These are phyloP conservation scores for Hordeum pubiflorum DNA, from an alignment of 202 grass and related monocot genomes.

Conservation along the genomic window DNA sequence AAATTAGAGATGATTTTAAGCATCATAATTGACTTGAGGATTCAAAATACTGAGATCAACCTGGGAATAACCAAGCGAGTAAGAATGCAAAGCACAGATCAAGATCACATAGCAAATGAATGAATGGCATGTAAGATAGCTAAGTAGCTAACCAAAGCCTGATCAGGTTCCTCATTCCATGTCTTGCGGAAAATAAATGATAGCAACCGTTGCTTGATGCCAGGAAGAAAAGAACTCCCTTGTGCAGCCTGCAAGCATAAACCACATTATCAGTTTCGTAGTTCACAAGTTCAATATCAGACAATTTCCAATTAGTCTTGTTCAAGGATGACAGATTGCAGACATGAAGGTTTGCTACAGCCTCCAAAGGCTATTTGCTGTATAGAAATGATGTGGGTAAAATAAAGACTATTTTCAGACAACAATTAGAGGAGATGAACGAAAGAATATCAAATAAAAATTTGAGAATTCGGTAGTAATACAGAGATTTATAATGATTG, in stretches of 20 bases:
- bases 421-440: neutral
- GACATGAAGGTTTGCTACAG: neutral
- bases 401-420: neutral
- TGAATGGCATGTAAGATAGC: slow-evolving; percentile 4
- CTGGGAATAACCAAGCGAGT: neutral
- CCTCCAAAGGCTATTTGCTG: neutral
- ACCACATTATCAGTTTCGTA: slow-evolving; percentile 16
- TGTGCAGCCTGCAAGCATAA: slow-evolving; percentile 17
- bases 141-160: slow-evolving; percentile 47
- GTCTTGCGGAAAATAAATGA: slow-evolving; percentile 88
- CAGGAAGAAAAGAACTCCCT: slow-evolving; percentile 65
- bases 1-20: neutral
- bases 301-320: neutral
- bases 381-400: neutral
- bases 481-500: neutral
- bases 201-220: slow-evolving; percentile 87
- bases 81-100: neutral
- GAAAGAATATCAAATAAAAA: neutral
- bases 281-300: neutral
- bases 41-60: slow-evolving; percentile 6
- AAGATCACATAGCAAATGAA: slow-evolving; percentile 16
- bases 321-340: neutral
- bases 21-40: neutral
- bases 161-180: slow-evolving; percentile 82
- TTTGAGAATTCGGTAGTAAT: neutral